Evolutionary conservation across 495 filamentous ascomycete species (phyloP).

Genomic region (Echria macrotheca): DNA sequence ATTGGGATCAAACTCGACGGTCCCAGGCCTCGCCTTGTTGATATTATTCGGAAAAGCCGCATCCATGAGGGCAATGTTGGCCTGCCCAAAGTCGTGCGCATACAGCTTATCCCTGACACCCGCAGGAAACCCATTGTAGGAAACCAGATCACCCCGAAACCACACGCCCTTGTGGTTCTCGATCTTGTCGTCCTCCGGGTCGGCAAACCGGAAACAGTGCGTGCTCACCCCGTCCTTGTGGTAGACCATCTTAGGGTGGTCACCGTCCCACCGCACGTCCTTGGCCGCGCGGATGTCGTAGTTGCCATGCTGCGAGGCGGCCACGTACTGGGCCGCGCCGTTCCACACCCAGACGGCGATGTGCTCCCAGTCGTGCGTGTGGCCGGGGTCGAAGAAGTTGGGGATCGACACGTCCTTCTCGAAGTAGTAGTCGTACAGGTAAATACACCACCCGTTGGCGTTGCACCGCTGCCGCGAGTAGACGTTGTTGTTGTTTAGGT

Average conservation of each 20-base stretch:
- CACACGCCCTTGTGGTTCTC: constrained; percentile 38
- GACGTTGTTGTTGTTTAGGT: constrained; percentile 42
- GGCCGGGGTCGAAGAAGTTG: constrained; percentile 30
- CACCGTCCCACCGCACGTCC: constrained; percentile 36
- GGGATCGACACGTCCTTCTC: constrained; percentile 40
- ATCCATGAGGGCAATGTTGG: constrained; percentile 36
- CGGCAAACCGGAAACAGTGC: constrained; percentile 40
- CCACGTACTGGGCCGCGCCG: constrained; percentile 30
- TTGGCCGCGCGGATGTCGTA: constrained; percentile 29
- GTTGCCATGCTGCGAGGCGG: constrained; percentile 34
- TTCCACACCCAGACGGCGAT: constrained; percentile 37
- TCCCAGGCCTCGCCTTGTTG: constrained; percentile 23
- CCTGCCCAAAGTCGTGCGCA: constrained; percentile 28
- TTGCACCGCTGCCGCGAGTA: constrained; percentile 43
- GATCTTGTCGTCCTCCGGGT: constrained; percentile 31
- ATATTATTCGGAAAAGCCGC: constrained; percentile 27
- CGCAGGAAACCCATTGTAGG: constrained; percentile 34
- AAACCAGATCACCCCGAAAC: constrained; percentile 35
- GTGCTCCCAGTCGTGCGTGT: constrained; percentile 46
- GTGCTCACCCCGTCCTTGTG: constrained; percentile 40
- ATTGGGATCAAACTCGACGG: constrained; percentile 31
- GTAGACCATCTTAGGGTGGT: constrained; percentile 41
- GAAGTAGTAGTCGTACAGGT: constrained; percentile 45
- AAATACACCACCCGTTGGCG: constrained; percentile 36
- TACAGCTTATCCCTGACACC: constrained; percentile 22